Conservation (phyloP, 192 early-diverging fungal species). For the Allomyces javanicus region DNA sequence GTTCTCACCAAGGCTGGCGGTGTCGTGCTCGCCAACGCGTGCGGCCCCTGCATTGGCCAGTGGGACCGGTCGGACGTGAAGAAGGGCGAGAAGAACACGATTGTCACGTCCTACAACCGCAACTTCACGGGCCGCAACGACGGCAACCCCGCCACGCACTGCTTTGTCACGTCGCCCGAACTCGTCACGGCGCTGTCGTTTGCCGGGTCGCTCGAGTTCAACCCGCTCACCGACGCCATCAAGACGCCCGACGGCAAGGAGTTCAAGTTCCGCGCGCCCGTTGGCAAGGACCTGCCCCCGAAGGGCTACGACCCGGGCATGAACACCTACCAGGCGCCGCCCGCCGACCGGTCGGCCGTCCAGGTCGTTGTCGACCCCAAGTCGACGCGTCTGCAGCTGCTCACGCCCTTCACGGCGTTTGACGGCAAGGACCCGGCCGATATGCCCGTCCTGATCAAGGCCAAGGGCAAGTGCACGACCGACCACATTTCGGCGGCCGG, state of each 20-base stretch:
- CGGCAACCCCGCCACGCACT: conserved; percentile 88
- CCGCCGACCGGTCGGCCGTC: conserved; percentile 54
- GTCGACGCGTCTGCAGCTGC: conserved; percentile 79
- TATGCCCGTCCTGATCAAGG: conserved; percentile 82
- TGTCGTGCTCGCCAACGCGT: conserved; percentile 86
- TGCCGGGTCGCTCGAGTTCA: conserved; percentile 80
- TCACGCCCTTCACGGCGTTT: conserved; percentile 73
- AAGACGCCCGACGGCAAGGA: conserved; percentile 72
- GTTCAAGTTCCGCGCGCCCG: conserved; percentile 78
- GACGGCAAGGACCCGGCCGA: conserved; percentile 67
- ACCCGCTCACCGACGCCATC: conserved; percentile 80
- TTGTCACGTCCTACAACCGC: conserved; percentile 97
- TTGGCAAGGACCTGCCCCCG: conserved; percentile 72
- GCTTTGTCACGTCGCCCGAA: conserved; percentile 89
- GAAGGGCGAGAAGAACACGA: conserved; percentile 93
- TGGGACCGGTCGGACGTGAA: conserved; percentile 94
- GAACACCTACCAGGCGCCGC: conserved; percentile 90
- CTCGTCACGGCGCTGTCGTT: conserved; percentile 89
- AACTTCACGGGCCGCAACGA: conserved; percentile 99
- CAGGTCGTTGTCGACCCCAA: conserved; percentile 56
- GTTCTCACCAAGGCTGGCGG: conserved; percentile 60
- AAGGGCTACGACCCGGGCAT: conserved; percentile 83
- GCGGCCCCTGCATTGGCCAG: conserved; percentile 97
- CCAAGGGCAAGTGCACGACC: conserved; percentile 95
- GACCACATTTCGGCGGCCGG: conserved; percentile 94